Evolutionary conservation across 495 filamentous ascomycete species (phyloP), one percentile per base, ranked within the genome.

Genomic region (Trichoderma erinaceum): DNA sequence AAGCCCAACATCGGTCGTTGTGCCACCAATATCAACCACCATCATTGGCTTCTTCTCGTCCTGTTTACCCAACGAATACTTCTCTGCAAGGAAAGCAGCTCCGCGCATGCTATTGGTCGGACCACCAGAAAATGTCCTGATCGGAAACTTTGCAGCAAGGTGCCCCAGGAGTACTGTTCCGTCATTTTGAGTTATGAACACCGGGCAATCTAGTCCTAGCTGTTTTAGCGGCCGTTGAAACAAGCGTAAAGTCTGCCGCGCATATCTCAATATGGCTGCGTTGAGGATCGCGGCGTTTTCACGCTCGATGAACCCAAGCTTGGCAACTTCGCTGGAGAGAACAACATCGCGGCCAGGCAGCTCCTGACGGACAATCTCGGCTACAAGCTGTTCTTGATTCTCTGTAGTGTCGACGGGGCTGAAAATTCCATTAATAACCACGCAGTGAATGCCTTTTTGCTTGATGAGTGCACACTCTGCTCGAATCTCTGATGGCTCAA

Each of bases 271-370:
- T 52, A 87, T 85, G 0, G 81, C 76, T 13, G 84, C 83, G 68
- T 86, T 87, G 18, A 87, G 73, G 41, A 87, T 82, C 0, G 81
- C 79, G 0, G 84, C 84, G 68, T 87, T 87, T 70, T 87, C 84
- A 5, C 84, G 75, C 70, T 87, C 84, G 10, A 86, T 69, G 38
- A 86, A 84, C 0, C 83, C 84, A 0, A 85, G 75, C 64, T 78
- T 80, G 15, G 79, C 78, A 11, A 82, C 79, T 52, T 82, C 79
- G 52, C 80, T 80, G 12, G 83, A 81, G 68, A 76, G 80, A 13
- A 83, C 81, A 11, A 85, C 76, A 70, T 86, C 80, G 29, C 74
- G 76, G 0, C 75, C 79, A 3, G 80, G 79, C 1, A 85, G 72
- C 68, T 82, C 81, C 7, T 72, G 64, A 32, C 73, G 68, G 6